Evolutionary conservation across 2,329 filamentous ascomycete species (phyloP), one percentile per base, ranked within the genome.

Genomic region (Colletotrichum horii): DNA sequence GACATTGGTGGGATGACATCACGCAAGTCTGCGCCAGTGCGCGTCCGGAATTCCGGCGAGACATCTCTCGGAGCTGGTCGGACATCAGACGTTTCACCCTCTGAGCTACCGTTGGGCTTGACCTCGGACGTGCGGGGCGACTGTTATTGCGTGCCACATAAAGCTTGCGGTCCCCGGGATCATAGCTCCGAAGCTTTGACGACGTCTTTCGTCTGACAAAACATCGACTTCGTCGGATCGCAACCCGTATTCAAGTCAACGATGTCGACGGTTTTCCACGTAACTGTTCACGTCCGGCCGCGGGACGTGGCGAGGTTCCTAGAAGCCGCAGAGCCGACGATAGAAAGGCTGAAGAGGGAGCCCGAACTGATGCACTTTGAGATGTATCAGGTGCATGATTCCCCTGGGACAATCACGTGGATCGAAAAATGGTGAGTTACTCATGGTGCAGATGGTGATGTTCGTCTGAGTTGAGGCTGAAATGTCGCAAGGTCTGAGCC

Each of bases 41-140:
- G 36, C 19, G 14, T 22, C 24, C 34, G 38, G 38, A 7, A 28
- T 64, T 56, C 24, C n/a, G 15, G 15, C 56, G 19, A 61, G 22
- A 15, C 43, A 34, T 32, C 11, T n/a, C 19, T 28, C 43, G 43
- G 16, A 26, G 16, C 14, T 8, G 55, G 67, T 38, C 68, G 71
- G 68, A 75, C 72, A 72, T 72, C 68, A 55, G 68, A 75, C 26
- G 72, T 75, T 75, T 75, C 72, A 75, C 26, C 52, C 30, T 70
- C 58, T 60, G 72, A 52, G 34, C 61, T 36, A n/a, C 48, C 24
- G 36, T 15, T 32, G 52, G 60, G 43, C 36, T 34, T 24, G 32
- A 28, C 68, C 61, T 72, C 72, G 72, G 68, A 71, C 52, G 22
- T 32, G 36, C 61, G 72, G 68, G 28, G 72, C n/a, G 61, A 66